Evolutionary conservation across 148 eudicot genomes (phyloP), one percentile per base, ranked within the genome.

Genomic region (Persicaria tinctoria): DNA sequence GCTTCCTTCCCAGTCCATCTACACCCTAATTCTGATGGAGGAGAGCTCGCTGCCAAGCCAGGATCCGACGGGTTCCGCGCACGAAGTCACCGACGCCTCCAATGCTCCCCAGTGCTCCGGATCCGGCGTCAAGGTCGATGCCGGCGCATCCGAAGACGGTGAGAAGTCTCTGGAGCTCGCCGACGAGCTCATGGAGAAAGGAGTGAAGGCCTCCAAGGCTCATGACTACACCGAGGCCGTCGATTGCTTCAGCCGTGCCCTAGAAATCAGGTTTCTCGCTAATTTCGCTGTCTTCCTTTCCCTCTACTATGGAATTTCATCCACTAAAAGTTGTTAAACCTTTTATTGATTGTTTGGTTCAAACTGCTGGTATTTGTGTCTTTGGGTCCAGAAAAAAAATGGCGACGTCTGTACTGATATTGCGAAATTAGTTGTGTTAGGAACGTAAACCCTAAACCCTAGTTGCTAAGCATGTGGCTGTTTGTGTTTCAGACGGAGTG

Each of bases 231-330:
- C 85, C 3, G 91, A 90, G 49, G 97, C 98, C 17, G 72, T 91
- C 62, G 98, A 95, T 7, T 89, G 90, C 68, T 95, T 80, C 60
- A 95, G 98, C 80, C 98, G 98, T 81, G 96, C 97, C 84, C 90
- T 95, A 17, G 98, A 95, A 81, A 90, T 95, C 80, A 90, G 93
- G 98, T 89, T 74, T 71, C 77, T 66, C 12, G 63, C 45, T 16
- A 23, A 23, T 23, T 23, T 23, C 27, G 27, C 27, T 23, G 27
- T 23, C 27, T 1, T 17, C 1, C 3, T 66, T 47, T 46, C 2
- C 16, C 44, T 23, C 11, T 47, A 9, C 20, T 70, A 27, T 74
- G 14, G 47, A 11, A 38, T 64, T 38, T 57, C n/a, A 3, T 54
- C 59, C 59, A 16, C 17, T 16, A 16, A 54, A 54, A 7, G 13